Evolutionary conservation across 2,329 filamentous ascomycete species (phyloP).

Genomic region (Cytospora leucostoma): DNA sequence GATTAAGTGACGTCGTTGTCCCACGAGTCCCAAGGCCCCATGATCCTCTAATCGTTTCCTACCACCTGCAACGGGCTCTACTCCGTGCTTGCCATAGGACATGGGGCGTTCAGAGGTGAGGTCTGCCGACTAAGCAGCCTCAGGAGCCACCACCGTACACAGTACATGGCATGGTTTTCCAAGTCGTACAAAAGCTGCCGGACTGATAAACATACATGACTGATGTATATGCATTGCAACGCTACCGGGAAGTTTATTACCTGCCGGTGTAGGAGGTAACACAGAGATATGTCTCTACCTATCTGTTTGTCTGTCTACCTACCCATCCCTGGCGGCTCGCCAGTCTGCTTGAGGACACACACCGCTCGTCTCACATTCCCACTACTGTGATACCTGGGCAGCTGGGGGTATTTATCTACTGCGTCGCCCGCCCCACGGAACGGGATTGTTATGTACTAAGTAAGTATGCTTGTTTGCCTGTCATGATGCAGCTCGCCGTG

Average conservation of each 20-base stretch:
- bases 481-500: no score
- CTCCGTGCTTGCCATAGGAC: slow-evolving; percentile 8
- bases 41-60: not conserved
- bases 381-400: not conserved
- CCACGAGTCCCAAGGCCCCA: slow-evolving; percentile 8
- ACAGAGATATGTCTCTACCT: not conserved
- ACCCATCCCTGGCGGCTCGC: not conserved
- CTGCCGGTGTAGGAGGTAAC: not conserved
- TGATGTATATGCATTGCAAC: no score
- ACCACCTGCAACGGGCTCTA: not conserved
- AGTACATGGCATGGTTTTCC: slow-evolving; percentile 3
- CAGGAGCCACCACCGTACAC: not conserved
- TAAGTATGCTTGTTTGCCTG: not conserved
- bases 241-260: no score
- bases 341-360: slow-evolving; percentile 6
- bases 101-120: not conserved
- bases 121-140: slow-evolving; percentile 2
- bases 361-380: slow-evolving; percentile 2
- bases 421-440: no score
- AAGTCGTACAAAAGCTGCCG: no score
- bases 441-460: no score
- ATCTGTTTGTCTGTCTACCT: not conserved
- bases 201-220: no score
- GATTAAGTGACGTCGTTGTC: slow-evolving; percentile 6
- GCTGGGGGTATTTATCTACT: no score